Percentiles rank a stretch among this genome's conserved stretches.
These are phyloP conservation scores for Coleophoma eucalyptorum DNA, from an alignment of 2,329 filamentous ascomycete genomes.

Conservation along the genomic window DNA sequence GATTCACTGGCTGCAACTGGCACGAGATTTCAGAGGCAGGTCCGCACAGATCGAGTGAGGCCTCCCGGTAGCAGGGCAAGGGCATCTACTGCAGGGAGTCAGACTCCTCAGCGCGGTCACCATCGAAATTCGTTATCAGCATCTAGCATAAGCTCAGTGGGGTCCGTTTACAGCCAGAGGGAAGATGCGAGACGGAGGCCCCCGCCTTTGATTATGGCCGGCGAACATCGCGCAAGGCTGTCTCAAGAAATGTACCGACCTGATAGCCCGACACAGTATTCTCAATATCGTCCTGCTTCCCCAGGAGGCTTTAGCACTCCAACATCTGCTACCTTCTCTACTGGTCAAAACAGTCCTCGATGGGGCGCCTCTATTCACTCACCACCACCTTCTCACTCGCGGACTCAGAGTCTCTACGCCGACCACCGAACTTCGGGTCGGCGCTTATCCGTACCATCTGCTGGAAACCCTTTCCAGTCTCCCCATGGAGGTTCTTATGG, in stretches of 20 bases:
- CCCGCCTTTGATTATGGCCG: conserved; percentile 78
- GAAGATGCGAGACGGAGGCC: conserved; percentile 70
- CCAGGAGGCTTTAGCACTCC: conserved; percentile 77
- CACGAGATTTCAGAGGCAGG: conserved; percentile 87
- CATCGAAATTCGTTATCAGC: conserved; percentile 78
- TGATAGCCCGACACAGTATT: conserved; percentile 49
- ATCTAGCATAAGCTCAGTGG: conserved; percentile 77
- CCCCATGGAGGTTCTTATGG: conserved; percentile 53
- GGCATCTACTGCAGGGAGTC: conserved; percentile 73
- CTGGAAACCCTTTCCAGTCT: conserved; percentile 69
- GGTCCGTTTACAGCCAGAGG: conserved; percentile 43
- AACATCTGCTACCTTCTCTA: conserved; percentile 78
- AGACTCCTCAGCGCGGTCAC: conserved; percentile 72
- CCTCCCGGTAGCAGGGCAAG: conserved; percentile 70
- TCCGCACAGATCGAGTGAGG: conserved; percentile 80
- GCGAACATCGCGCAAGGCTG: conserved; percentile 63
- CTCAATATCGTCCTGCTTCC: conserved; percentile 60
- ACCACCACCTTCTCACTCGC: conserved; percentile 65
- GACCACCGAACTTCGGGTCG: conserved; percentile 65
- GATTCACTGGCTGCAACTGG: conserved; percentile 92
- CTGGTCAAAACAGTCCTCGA: conserved; percentile 70
- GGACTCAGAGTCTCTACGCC: conserved; percentile 68
- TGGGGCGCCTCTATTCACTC: conserved; percentile 68
- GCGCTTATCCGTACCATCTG: conserved; percentile 78
- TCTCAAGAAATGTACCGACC: conserved; percentile 65